Evolutionary conservation across 345 rosid genomes (phyloP), one percentile per base, ranked within the genome.

Genomic region (Litchi chinensis): DNA sequence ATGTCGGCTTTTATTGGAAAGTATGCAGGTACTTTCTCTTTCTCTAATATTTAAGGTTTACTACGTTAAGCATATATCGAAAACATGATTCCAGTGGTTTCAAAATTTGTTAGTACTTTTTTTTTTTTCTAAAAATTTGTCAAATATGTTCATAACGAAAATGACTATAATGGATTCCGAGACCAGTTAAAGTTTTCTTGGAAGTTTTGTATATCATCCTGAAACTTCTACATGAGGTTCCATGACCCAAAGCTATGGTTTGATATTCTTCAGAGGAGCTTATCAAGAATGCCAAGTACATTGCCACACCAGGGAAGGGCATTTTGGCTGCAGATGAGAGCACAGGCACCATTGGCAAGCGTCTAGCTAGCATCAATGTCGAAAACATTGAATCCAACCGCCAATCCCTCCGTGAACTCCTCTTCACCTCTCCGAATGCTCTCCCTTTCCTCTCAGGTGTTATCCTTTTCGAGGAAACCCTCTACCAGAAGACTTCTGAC

Each of bases 271-370:
- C 90, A 93, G 98, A 95, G 82, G 98, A 95, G 86, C 86, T 95
- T 72, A 90, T 93, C 82, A 88, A 90, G 97, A 93, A 87, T 3
- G 97, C 99, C 81, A 93, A 90, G 88, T 89, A 87, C 90, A 95
- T 95, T 62, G 99, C 98, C 78, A 90, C 96, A 0, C 96, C 98
- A 0, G 98, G 98, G 69, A 95, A 93, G 79, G 99, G 98, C 8
- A 95, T 95, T 66, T 77, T 95, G 82, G 99, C 99, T 0, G 99
- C 99, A 5, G 98, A 95, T 28, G 98, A 93, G 91, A 95, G 98
- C 88, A 95, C 97, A 0, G 98, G 99, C 77, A 95, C 99, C 82
- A 93, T 95, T 0, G 98, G 99, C 57, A 95, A 93, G 90, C 95
- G 99, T 68, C 88, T 95, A 13, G 75, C 98, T 18, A 82, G 99